A percentile compares a stretch with the other conserved stretches of the same genome.
Evolutionary conservation across 2,329 filamentous ascomycete genomes (phyloP).

Genomic region (Cladophialophora psammophila): DNA sequence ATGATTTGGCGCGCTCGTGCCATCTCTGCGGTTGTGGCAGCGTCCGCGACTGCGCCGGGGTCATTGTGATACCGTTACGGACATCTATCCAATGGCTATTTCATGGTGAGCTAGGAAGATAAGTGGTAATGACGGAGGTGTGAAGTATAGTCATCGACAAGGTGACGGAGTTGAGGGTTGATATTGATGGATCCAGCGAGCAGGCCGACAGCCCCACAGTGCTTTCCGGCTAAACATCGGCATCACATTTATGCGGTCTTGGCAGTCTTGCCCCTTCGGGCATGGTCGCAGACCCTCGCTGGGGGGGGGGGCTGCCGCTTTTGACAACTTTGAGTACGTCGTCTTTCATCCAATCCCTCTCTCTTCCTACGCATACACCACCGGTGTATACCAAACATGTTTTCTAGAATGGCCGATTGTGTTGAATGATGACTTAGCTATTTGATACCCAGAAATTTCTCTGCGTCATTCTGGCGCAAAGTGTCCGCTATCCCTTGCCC

Average conservation of each 20-base stretch:
- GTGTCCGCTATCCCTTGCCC: no score
- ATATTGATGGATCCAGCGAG: neutral
- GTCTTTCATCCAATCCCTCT: neutral
- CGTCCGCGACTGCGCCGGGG: neutral
- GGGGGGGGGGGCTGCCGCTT: no score
- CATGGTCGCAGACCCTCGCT: neutral
- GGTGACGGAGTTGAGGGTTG: neutral
- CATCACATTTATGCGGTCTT: neutral
- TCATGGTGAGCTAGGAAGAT: constrained; percentile 7
- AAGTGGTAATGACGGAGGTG: neutral
- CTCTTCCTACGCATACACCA: no score
- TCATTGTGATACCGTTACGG: constrained; percentile 21
- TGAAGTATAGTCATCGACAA: neutral
- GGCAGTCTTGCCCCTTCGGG: neutral
- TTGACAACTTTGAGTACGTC: neutral
- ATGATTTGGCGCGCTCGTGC: constrained; percentile 52
- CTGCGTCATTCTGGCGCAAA: no score
- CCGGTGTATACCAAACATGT: no score
- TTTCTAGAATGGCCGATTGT: no score
- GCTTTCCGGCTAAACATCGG: neutral
- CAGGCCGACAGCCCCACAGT: no score
- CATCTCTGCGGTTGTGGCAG: constrained; percentile 24
- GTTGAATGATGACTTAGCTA: no score
- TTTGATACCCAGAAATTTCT: no score
- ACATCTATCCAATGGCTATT: constrained; percentile 17